These are phyloP conservation scores for Helichrysum umbraculigerum DNA, from an alignment of 129 eudicot species.

Conservation along the genomic window DNA sequence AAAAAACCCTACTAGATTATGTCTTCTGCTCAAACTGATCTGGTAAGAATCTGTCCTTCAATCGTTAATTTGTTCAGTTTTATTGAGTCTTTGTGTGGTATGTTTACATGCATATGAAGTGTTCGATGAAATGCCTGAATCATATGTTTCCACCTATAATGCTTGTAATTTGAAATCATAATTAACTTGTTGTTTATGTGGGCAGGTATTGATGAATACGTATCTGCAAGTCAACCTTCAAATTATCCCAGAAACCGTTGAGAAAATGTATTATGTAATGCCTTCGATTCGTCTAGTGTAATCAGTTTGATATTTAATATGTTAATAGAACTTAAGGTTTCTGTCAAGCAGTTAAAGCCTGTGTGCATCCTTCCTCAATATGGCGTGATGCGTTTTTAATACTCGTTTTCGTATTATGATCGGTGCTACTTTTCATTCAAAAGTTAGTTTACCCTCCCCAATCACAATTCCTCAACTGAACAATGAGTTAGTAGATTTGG, in stretches of 20 bases:
- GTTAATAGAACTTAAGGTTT: constrained; percentile 5
- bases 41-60: too few relatives aligned
- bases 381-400: constrained; percentile 1
- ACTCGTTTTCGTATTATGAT: neutral
- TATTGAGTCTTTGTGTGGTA: neutral
- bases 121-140: neutral
- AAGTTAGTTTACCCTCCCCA: neutral
- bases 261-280: neutral
- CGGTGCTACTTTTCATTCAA: neutral
- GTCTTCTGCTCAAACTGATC: too few relatives aligned
- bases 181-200: neutral
- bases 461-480: neutral
- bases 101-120: neutral
- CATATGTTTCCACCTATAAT: neutral
- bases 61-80: too few relatives aligned
- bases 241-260: neutral
- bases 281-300: too few relatives aligned
- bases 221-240: neutral
- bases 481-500: constrained; percentile 11
- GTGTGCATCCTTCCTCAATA: constrained; percentile 20
- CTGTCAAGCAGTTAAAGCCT: constrained; percentile 14
- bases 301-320: neutral
- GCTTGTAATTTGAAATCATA: neutral
- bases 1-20: too few relatives aligned
- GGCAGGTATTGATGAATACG: neutral